These are phyloP conservation scores for Xylaria acuta DNA, from an alignment of 495 filamentous ascomycete species.

Conservation along the genomic window DNA sequence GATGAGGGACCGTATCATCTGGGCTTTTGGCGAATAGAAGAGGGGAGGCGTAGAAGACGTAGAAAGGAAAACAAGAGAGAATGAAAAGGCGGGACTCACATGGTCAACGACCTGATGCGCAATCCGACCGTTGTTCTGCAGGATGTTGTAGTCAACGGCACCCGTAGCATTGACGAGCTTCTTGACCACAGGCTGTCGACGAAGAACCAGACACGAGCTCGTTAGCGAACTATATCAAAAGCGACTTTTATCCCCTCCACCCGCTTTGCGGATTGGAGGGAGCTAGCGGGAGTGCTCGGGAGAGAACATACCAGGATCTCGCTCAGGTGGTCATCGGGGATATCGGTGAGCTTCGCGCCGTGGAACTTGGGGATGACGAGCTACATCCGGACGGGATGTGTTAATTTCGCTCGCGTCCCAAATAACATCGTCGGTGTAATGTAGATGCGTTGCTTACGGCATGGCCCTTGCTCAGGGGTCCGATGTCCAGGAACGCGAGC, in stretches of 20 bases:
- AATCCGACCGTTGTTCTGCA: conserved; percentile 94
- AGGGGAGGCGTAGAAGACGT: neutral
- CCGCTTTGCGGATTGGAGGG: neutral
- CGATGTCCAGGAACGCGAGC: conserved; percentile 95
- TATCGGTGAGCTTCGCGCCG: conserved; percentile 88
- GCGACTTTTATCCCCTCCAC: neutral
- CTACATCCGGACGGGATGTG: conserved; percentile 48
- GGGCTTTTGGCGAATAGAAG: neutral
- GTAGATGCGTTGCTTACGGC: conserved; percentile 59
- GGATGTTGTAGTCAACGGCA: conserved; percentile 83
- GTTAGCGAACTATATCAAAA: conserved; percentile 16
- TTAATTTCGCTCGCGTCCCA: neutral
- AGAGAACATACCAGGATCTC: conserved; percentile 75
- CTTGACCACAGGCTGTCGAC: conserved; percentile 77
- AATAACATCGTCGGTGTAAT: neutral
- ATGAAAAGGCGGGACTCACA: conserved; percentile 59
- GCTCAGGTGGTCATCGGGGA: conserved; percentile 84
- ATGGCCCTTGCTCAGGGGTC: conserved; percentile 83
- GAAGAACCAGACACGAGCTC: neutral
- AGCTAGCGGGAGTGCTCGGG: neutral
- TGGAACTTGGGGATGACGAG: conserved; percentile 97
- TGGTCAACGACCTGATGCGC: conserved; percentile 97
- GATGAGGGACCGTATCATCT: neutral
- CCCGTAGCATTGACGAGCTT: conserved; percentile 80
- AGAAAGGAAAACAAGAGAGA: too few species aligned